A percentile compares a stretch with the other conserved stretches of the same genome.
Conservation (phyloP, 202 grass and related monocot genomes). For the Elaeis oleifera region DNA sequence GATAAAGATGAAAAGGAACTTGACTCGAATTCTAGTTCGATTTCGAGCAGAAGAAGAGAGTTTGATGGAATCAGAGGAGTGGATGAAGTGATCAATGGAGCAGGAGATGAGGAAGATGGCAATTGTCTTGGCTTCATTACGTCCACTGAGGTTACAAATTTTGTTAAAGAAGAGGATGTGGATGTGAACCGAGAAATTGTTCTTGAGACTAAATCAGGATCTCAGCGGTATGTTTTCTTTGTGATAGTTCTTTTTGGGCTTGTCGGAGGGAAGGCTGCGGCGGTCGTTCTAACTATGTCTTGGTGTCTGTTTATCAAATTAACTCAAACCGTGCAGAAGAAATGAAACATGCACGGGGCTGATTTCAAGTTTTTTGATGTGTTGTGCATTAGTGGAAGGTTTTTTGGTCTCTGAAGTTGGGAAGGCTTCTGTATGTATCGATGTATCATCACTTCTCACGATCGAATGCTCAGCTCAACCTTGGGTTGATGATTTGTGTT, state of each 20-base stretch:
- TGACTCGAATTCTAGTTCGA: background rate
- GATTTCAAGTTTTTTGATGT: background rate
- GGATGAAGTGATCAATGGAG: constrained; percentile 8
- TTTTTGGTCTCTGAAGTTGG: too few relatives aligned
- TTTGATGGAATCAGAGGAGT: constrained; percentile 9
- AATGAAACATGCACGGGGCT: too few relatives aligned
- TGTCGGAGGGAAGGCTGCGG: constrained; percentile 43
- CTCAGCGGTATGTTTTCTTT: constrained; percentile 25
- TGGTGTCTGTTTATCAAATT: constrained; percentile 34
- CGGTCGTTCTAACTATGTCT: constrained; percentile 45
- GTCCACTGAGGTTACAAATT: background rate
- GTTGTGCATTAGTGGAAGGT: too few relatives aligned
- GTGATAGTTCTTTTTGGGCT: constrained; percentile 50
- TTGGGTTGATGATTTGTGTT: too few relatives aligned
- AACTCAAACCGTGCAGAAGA: constrained; percentile 13
- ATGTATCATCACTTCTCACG: too few relatives aligned
- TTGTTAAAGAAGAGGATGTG: constrained; percentile 6
- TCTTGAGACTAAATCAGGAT: background rate
- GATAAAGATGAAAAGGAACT: constrained; percentile 2
- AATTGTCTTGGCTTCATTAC: background rate
- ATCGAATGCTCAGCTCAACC: too few relatives aligned
- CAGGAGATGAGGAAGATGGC: background rate
- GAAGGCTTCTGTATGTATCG: too few relatives aligned
- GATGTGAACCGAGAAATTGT: constrained; percentile 12
- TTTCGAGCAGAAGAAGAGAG: background rate